A percentile compares a stretch with the other conserved stretches of the same genome.
phyloP scores from a whole-genome alignment of 1,284 basidiomycete species.

The Xanthoconium separans region DNA sequence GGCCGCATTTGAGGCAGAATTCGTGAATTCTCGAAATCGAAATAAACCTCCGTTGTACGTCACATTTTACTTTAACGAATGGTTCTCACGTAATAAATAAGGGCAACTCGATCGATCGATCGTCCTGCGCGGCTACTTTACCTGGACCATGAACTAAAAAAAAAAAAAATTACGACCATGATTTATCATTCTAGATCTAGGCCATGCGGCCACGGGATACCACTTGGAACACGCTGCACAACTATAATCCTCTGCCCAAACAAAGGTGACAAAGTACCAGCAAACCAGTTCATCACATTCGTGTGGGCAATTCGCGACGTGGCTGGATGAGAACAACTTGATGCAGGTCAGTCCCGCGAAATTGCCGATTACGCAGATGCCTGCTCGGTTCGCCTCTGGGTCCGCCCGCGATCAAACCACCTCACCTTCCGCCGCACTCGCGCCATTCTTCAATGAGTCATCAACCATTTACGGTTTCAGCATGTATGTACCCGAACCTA shows the following conservation, averaged over 20 bases:
- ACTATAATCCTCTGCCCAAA: neutral
- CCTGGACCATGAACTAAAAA: neutral
- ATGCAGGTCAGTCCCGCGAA: slow-evolving; percentile 4
- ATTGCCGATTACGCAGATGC: slow-evolving; percentile 15
- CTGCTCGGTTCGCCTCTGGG: slow-evolving; percentile 1
- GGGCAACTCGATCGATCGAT: too few species aligned
- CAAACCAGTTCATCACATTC: slow-evolving; percentile 7
- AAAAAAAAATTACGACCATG: neutral
- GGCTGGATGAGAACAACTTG: neutral
- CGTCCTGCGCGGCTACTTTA: neutral
- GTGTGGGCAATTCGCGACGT: neutral
- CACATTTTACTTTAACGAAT: slow-evolving; percentile 3
- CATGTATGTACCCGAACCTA: slow-evolving; percentile 12
- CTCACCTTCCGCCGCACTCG: neutral
- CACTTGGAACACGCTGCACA: neutral
- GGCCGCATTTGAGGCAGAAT: neutral
- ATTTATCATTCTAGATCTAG: neutral
- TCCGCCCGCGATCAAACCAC: neutral
- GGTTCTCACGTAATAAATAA: slow-evolving; percentile 1
- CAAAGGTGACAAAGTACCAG: neutral
- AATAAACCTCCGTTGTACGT: slow-evolving; percentile 11
- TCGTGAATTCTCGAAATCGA: slow-evolving; percentile 2
- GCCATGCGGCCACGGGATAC: neutral
- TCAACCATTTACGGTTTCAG: slow-evolving; percentile 3
- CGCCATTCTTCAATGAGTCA: neutral